phyloP scores from a whole-genome alignment of 2,329 filamentous ascomycete genomes.

The Aspergillaceae sp. region DNA sequence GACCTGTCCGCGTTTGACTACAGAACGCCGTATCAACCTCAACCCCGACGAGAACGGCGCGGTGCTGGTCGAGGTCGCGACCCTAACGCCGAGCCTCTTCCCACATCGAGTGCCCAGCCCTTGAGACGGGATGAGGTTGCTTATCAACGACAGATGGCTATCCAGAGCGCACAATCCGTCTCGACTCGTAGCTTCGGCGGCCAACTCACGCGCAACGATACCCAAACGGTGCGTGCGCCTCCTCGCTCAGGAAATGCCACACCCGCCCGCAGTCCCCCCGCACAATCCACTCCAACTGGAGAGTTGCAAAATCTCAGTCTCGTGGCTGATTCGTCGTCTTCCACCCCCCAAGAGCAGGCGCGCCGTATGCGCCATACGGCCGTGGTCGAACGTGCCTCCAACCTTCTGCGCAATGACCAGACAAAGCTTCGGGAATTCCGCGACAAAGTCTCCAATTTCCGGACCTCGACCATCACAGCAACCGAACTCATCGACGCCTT shows the following conservation, averaged over 20 bases:
- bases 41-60: slow-evolving; percentile 45
- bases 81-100: slow-evolving; percentile 73
- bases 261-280: slow-evolving; percentile 18
- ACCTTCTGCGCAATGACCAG: slow-evolving; percentile 68
- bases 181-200: slow-evolving; percentile 77
- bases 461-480: slow-evolving; percentile 59
- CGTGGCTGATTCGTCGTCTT: slow-evolving; percentile 27
- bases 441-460: slow-evolving; percentile 68
- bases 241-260: slow-evolving; percentile 23
- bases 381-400: slow-evolving; percentile 76
- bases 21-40: slow-evolving; percentile 59
- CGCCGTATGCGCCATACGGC: slow-evolving; percentile 70
- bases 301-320: slow-evolving; percentile 48
- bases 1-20: slow-evolving; percentile 82
- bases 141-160: slow-evolving; percentile 83
- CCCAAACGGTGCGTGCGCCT: slow-evolving; percentile 41
- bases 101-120: slow-evolving; percentile 67
- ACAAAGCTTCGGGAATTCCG: slow-evolving; percentile 72
- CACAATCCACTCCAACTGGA: slow-evolving; percentile 22
- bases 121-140: slow-evolving; percentile 80
- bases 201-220: slow-evolving; percentile 55
- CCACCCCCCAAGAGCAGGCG: slow-evolving; percentile 71
- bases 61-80: slow-evolving; percentile 65
- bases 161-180: slow-evolving; percentile 77
- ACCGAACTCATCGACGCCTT: slow-evolving; percentile 76